phyloP scores from a whole-genome alignment of 1,139 yeast species.

The Geotrichum candidum region DNA sequence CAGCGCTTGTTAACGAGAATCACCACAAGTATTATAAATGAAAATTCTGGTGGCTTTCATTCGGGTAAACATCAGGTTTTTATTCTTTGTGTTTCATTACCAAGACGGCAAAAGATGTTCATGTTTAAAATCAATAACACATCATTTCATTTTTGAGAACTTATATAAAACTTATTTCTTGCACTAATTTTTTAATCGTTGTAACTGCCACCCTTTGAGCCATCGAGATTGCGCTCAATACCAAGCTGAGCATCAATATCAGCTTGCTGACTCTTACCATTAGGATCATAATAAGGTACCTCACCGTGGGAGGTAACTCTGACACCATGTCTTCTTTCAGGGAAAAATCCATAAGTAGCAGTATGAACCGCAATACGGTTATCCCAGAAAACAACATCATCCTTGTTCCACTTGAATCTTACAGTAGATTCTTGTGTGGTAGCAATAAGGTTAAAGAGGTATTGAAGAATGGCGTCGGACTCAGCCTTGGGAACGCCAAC shows the following conservation, averaged over 20 bases:
- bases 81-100: too few species aligned
- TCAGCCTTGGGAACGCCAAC: slow-evolving; percentile 62
- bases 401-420: slow-evolving; percentile 52
- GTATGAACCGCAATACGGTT: slow-evolving; percentile 61
- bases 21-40: too few species aligned
- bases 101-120: too few species aligned
- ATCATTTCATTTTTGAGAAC: background rate
- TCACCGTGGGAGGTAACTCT: slow-evolving; percentile 64
- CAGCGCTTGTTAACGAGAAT: too few species aligned
- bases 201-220: slow-evolving; percentile 29
- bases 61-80: too few species aligned
- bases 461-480: slow-evolving; percentile 49
- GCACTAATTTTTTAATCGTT: slow-evolving; percentile 17
- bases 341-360: slow-evolving; percentile 42
- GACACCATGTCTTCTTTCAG: slow-evolving; percentile 56
- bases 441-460: slow-evolving; percentile 49
- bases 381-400: slow-evolving; percentile 69
- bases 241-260: slow-evolving; percentile 24
- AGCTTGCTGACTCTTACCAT: slow-evolving; percentile 30
- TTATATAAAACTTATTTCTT: background rate
- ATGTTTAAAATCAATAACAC: too few species aligned
- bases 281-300: slow-evolving; percentile 27
- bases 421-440: slow-evolving; percentile 50
- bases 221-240: slow-evolving; percentile 24
- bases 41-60: too few species aligned